Evolutionary conservation across 2,329 filamentous ascomycete genomes (phyloP).

Genomic region (Fusarium brachygibbosum): DNA sequence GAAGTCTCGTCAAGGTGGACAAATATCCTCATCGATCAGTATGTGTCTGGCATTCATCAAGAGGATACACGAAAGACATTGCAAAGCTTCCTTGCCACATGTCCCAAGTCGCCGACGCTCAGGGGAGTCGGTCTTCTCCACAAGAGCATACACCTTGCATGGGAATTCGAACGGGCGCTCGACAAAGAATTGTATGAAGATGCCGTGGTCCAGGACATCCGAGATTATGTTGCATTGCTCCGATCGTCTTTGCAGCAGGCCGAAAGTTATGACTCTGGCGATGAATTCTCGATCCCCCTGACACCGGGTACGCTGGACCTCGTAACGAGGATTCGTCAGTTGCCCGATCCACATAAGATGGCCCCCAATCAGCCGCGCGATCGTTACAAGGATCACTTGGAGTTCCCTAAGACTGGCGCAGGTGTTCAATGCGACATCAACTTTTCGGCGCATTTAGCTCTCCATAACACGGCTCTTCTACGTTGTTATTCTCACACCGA

Average conservation of each 20-base stretch:
- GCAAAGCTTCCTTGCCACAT: slow-evolving; percentile 27
- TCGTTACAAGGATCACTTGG: slow-evolving; percentile 71
- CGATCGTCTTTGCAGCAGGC: slow-evolving; percentile 53
- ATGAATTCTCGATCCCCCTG: slow-evolving; percentile 55
- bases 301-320: slow-evolving; percentile 51
- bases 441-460: slow-evolving; percentile 84
- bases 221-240: slow-evolving; percentile 66
- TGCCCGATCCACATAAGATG: slow-evolving; percentile 66
- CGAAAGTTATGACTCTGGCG: slow-evolving; percentile 6
- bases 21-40: slow-evolving; percentile 57
- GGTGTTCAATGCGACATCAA: slow-evolving; percentile 96
- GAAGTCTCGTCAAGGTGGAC: slow-evolving; percentile 14
- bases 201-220: slow-evolving; percentile 55
- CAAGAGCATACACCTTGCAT: slow-evolving; percentile 68
- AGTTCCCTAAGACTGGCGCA: slow-evolving; percentile 81
- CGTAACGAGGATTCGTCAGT: slow-evolving; percentile 59
- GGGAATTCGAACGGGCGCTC: slow-evolving; percentile 68
- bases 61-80: slow-evolving; percentile 61
- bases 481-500: slow-evolving; percentile 87
- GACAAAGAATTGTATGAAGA: slow-evolving; percentile 62
- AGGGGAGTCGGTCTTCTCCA: slow-evolving; percentile 63
- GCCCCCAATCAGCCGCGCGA: slow-evolving; percentile 66
- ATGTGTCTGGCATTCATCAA: slow-evolving; percentile 66
- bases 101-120: slow-evolving; percentile 50
- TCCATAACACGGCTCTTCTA: slow-evolving; percentile 86